Base-by-base conservation (phyloP, 805 yeast species). In the Yamadazyma tumulicola region DNA sequence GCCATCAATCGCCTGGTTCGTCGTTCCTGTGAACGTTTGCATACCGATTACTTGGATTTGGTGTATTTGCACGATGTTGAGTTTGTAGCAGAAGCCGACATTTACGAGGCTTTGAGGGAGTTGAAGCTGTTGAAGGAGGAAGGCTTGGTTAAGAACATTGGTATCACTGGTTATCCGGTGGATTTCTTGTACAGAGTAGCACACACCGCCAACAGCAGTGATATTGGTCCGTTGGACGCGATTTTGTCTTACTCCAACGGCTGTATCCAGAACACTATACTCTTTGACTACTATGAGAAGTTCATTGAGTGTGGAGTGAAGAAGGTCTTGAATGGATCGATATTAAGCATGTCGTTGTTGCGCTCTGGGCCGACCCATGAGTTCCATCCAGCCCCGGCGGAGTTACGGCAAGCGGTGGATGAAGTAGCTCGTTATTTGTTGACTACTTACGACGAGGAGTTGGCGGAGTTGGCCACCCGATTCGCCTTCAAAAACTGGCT, bases 21-120 rank as follows among this genome's bases (percentile, higher is more conserved):
- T 22, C 67, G 96, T 45, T 82, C 95, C 5, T 61, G 85, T 34
- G 54, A 74, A 29, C 64, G 96, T 37, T 69, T 89, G 33, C 52
- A 72, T 26, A 84, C 95, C 0, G 40, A 47, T 3, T 86, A 87
- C 54, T 54, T 91, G 43, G 97, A 89, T 55, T 61, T 85, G 39
- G 89, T 91, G 5, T 85, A 85, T 55, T 65, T 88, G 46, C 97
- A 91, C 58, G 97, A 89, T 52, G 76, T 88, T 30, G 97, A 89
- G 54, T 91, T 89, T 57, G 83, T 79, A 6, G 54, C 70, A 1
- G 72, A 72, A 20, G 64, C 55, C 1, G 73, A 74, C 15, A 74
- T 80, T 4, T 48, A 75, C 11, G 81, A 56, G 17, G 96, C 95
- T 0, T 61, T 91, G 34, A 60, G 55, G 18, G 80, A 78, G 45